Percentiles rank a stretch among this genome's conserved stretches.
phyloP scores from a whole-genome alignment of 2,329 filamentous ascomycete genomes.

The Diplodia mutila region DNA sequence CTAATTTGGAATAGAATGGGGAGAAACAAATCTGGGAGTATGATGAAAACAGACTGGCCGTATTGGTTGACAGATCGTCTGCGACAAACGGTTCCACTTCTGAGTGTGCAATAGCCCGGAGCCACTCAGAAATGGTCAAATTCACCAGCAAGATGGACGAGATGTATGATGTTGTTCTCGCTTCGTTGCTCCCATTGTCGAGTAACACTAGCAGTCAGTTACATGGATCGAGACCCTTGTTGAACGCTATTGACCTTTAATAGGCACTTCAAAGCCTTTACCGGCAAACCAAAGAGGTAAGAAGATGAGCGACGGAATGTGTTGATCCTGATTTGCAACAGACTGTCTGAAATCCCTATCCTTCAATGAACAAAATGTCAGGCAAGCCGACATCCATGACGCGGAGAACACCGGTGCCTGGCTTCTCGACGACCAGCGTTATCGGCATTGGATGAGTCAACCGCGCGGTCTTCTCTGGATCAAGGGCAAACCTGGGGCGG shows the following conservation, averaged over 20 bases:
- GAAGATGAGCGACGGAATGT: not conserved
- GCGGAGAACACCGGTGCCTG: not conserved
- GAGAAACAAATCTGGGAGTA: not conserved
- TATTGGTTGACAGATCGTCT: not conserved
- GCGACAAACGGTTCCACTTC: not conserved
- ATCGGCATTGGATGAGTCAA: not conserved
- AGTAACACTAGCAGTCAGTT: not conserved
- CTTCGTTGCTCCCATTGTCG: not conserved
- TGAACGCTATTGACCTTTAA: not conserved
- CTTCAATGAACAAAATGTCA: not conserved
- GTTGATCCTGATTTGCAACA: not conserved
- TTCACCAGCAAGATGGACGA: not conserved
- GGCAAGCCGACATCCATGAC: not conserved
- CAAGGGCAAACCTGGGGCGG: not conserved
- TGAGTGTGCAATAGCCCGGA: not conserved
- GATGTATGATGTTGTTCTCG: not conserved
- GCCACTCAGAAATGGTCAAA: slow-evolving; percentile 3
- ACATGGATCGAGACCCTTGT: not conserved
- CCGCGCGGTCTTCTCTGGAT: not conserved
- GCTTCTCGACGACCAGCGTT: not conserved
- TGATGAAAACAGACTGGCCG: not conserved
- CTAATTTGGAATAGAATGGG: not conserved
- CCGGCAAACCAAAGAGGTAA: not conserved
- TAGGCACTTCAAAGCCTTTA: not conserved
- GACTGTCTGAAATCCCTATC: not conserved